Evolutionary conservation across 345 rosid species (phyloP).

Genomic region (Combretum micranthum): DNA sequence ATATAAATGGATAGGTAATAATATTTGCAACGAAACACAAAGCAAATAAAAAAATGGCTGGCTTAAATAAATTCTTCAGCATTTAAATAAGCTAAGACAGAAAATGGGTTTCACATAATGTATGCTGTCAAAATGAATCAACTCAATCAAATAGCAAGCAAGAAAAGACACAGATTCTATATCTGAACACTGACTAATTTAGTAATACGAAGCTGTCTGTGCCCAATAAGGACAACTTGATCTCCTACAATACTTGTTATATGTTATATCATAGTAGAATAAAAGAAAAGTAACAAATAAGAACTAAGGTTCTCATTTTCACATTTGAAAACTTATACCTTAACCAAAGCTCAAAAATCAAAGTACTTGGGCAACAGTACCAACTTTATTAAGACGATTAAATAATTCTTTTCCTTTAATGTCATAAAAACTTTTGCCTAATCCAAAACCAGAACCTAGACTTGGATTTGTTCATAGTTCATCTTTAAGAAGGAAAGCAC

Average conservation of each 20-base stretch:
- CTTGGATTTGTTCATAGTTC: constrained; percentile 64
- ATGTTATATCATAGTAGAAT: constrained; percentile 31
- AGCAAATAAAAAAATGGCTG: too few species aligned
- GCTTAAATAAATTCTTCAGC: too few species aligned
- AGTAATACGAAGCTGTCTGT: constrained; percentile 83
- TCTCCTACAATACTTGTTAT: constrained; percentile 88
- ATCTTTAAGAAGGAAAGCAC: constrained; percentile 96
- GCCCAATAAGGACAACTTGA: constrained; percentile 89
- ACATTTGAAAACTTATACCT: not conserved
- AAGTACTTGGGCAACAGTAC: constrained; percentile 91
- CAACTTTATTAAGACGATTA: too few species aligned
- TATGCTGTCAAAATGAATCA: not conserved
- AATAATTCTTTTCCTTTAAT: constrained; percentile 84
- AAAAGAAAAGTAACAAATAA: constrained; percentile 2
- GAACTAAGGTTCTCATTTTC: not conserved
- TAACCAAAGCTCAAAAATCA: constrained; percentile 4
- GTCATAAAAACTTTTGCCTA: constrained; percentile 58
- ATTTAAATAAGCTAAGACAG: too few species aligned
- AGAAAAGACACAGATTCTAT: not conserved
- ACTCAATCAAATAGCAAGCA: not conserved
- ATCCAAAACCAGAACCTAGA: constrained; percentile 45
- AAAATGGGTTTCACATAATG: too few species aligned
- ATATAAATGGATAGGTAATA: constrained; percentile 1
- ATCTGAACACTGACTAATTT: constrained; percentile 62
- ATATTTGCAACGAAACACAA: not conserved